Percentiles rank a stretch among this genome's conserved stretches.
These are phyloP conservation scores for Boletus tylopilopsis DNA, from an alignment of 768 basidiomycete genomes.

Conservation along the genomic window DNA sequence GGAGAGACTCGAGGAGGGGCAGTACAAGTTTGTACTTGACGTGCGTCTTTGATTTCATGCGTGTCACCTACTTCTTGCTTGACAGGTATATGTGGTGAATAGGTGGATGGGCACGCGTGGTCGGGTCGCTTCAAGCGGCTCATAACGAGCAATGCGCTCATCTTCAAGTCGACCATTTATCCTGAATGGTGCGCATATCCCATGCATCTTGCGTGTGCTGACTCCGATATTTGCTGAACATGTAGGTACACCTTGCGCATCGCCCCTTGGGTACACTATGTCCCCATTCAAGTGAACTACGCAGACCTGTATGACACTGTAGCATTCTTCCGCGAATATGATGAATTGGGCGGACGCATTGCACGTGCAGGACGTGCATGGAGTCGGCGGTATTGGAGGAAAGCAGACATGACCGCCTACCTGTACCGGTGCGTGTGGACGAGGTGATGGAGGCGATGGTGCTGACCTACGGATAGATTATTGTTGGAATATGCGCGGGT, in stretches of 20 bases:
- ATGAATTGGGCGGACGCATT: slow-evolving; percentile 54
- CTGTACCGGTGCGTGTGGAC: slow-evolving; percentile 49
- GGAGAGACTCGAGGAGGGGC: slow-evolving; percentile 45
- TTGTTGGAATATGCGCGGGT: no score
- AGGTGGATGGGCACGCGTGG: no score
- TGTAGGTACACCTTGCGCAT: slow-evolving; percentile 53
- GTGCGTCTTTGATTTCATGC: slow-evolving; percentile 37
- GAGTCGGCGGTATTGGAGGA: no score
- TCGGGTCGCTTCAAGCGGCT: no score
- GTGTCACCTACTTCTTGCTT: slow-evolving; percentile 62
- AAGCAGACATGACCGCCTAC: slow-evolving; percentile 59
- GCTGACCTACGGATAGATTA: no score
- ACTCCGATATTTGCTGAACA: neutral
- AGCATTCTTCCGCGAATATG: slow-evolving; percentile 70
- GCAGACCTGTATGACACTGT: slow-evolving; percentile 68
- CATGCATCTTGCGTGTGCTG: no score
- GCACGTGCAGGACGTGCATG: slow-evolving; percentile 54
- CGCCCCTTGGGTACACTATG: slow-evolving; percentile 70
- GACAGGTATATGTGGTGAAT: slow-evolving; percentile 73
- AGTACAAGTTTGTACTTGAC: slow-evolving; percentile 59
- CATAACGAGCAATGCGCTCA: no score
- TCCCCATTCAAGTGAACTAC: slow-evolving; percentile 63
- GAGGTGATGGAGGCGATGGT: no score
- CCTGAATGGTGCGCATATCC: no score
- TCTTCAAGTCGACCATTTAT: no score